A percentile compares a stretch with the other conserved stretches of the same genome.
These are phyloP conservation scores for Leucocoprinus sp. DNA, from an alignment of 768 basidiomycete genomes.

Conservation along the genomic window DNA sequence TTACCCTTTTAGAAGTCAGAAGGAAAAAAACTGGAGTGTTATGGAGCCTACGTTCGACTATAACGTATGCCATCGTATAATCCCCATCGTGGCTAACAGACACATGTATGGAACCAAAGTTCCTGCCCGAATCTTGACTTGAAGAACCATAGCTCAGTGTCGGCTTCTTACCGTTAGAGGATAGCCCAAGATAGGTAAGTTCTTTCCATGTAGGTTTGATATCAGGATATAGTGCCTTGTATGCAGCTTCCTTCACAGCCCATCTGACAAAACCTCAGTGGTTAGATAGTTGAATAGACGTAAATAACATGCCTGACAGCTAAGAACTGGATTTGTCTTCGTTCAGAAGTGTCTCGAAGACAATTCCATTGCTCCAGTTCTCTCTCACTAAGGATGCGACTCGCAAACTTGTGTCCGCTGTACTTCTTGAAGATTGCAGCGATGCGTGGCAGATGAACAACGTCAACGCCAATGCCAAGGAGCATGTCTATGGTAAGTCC, in stretches of 20 bases:
- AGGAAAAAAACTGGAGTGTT: not conserved
- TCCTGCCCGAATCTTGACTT: slow-evolving; percentile 12
- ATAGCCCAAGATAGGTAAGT: slow-evolving; percentile 38
- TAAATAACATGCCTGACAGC: slow-evolving; percentile 52
- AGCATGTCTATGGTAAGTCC: slow-evolving; percentile 37
- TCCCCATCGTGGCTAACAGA: slow-evolving; percentile 82
- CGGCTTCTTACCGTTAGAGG: slow-evolving; percentile 26
- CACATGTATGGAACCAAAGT: slow-evolving; percentile 42
- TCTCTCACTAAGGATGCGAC: slow-evolving; percentile 55
- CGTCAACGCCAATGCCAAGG: slow-evolving; percentile 70
- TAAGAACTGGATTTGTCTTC: slow-evolving; percentile 40
- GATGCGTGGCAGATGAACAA: slow-evolving; percentile 65
- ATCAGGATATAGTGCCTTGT: slow-evolving; percentile 72
- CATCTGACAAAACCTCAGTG: slow-evolving; percentile 42
- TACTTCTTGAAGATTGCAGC: slow-evolving; percentile 42
- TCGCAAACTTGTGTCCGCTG: slow-evolving; percentile 37
- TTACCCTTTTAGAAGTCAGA: not conserved
- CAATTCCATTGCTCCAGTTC: slow-evolving; percentile 33
- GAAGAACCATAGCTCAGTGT: slow-evolving; percentile 36
- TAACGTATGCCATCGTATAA: slow-evolving; percentile 61
- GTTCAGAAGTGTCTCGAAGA: slow-evolving; percentile 16
- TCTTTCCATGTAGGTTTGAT: slow-evolving; percentile 68
- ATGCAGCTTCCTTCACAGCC: slow-evolving; percentile 79
- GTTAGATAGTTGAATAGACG: not conserved
- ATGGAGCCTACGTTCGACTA: slow-evolving; percentile 38